These are phyloP conservation scores for Jaminaea rosea DNA, from an alignment of 1,284 basidiomycete genomes.

Conservation along the genomic window DNA sequence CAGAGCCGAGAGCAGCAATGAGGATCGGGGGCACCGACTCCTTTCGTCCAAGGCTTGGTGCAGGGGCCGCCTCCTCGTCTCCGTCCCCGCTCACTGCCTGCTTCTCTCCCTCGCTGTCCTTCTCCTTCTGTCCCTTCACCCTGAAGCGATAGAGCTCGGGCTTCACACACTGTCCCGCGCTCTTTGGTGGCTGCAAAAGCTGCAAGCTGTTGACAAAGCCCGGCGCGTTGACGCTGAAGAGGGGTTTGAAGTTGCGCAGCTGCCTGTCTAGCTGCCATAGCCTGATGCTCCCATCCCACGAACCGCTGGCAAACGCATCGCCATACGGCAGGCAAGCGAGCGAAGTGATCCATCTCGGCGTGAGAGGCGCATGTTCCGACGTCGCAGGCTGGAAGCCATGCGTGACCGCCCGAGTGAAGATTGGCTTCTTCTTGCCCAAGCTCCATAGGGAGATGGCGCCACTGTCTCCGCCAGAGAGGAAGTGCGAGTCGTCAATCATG, in stretches of 20 bases:
- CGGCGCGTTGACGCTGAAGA: conserved; percentile 58
- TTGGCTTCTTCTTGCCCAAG: conserved; percentile 89
- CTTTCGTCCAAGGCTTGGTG: background rate
- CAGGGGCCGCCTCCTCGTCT: background rate
- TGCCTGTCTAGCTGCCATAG: conserved; percentile 77
- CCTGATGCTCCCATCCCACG: conserved; percentile 79
- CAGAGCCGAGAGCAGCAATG: conserved; percentile 72
- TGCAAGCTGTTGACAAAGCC: conserved; percentile 88
- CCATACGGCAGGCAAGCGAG: conserved; percentile 74
- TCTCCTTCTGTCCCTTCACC: background rate
- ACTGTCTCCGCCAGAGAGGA: conserved; percentile 88
- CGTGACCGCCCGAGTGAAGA: conserved; percentile 72
- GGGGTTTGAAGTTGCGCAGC: conserved; percentile 64
- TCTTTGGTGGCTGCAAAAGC: conserved; percentile 57
- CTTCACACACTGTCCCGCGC: background rate
- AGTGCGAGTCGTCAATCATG: conserved; percentile 87
- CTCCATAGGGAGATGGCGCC: conserved; percentile 75
- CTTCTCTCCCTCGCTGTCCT: background rate
- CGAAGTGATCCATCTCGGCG: conserved; percentile 83
- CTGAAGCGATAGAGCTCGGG: conserved; percentile 13
- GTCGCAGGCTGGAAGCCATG: conserved; percentile 60
- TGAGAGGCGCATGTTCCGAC: conserved; percentile 28
- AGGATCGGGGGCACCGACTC: conserved; percentile 51
- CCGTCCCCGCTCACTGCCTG: background rate
- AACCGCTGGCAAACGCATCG: conserved; percentile 86